Evolutionary conservation across 257 asterid genomes (phyloP).

Genomic region (Coffea eugenioides): DNA sequence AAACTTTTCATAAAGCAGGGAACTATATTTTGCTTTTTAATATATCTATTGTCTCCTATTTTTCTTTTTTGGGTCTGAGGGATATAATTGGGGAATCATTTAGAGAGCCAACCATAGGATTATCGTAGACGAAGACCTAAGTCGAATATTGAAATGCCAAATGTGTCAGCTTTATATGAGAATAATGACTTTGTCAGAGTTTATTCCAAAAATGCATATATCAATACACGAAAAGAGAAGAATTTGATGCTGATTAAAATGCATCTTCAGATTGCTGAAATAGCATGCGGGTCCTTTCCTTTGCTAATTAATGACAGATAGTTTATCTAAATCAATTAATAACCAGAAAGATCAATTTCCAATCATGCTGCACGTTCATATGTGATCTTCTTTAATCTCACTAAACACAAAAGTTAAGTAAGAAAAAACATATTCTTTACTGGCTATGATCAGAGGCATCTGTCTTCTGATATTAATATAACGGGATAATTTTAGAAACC

Average conservation of each 20-base stretch:
- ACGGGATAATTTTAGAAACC: too few relatives aligned
- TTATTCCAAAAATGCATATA: slow-evolving; percentile 4
- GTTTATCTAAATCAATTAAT: neutral
- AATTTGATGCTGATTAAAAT: slow-evolving; percentile 1
- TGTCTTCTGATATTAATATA: too few relatives aligned
- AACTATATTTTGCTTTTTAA: neutral
- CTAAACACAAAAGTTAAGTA: neutral
- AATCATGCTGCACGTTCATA: neutral
- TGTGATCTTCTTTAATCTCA: neutral
- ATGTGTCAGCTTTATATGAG: neutral
- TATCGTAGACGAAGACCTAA: neutral
- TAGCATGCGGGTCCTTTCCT: slow-evolving; percentile 8
- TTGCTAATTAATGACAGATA: neutral
- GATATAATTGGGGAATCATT: too few relatives aligned
- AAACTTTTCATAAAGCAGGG: slow-evolving; percentile 2
- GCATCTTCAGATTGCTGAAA: neutral
- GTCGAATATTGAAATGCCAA: neutral
- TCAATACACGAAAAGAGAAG: neutral
- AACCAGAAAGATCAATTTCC: neutral
- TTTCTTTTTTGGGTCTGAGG: too few relatives aligned
- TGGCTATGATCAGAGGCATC: neutral
- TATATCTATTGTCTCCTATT: too few relatives aligned
- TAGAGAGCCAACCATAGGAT: neutral
- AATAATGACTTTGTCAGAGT: neutral
- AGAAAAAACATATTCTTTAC: neutral